A percentile compares a stretch with the other conserved stretches of the same genome.
These are phyloP conservation scores for Cupressus sempervirens DNA, from an alignment of 75 land plant species.

Conservation along the genomic window DNA sequence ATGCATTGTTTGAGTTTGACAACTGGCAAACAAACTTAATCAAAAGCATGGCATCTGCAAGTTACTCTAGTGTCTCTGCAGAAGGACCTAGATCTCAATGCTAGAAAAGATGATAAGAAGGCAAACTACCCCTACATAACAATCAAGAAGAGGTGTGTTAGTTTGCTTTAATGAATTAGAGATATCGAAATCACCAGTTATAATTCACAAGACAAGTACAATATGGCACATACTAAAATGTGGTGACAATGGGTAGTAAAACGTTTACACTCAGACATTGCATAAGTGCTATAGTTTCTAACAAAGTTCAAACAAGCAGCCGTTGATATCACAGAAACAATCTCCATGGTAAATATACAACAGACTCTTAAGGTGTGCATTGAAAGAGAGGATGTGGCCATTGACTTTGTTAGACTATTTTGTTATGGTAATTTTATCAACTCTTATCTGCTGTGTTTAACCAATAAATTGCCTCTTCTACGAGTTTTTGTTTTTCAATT, in stretches of 20 bases:
- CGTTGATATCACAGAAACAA: background rate
- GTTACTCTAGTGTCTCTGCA: slow-evolving; percentile 36
- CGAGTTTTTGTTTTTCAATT: background rate
- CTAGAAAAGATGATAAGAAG: slow-evolving; percentile 40
- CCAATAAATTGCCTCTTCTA: background rate
- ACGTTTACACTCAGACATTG: background rate
- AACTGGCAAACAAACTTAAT: slow-evolving; percentile 30
- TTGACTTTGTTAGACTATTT: background rate
- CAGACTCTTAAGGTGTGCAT: too few species aligned
- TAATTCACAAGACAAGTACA: slow-evolving; percentile 51
- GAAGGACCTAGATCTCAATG: slow-evolving; percentile 30
- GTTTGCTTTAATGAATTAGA: slow-evolving; percentile 48
- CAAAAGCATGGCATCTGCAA: slow-evolving; percentile 45
- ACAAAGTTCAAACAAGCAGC: background rate
- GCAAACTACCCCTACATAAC: slow-evolving; percentile 48
- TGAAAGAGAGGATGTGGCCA: too few species aligned
- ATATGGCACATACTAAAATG: slow-evolving; percentile 53
- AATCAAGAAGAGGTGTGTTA: slow-evolving; percentile 50
- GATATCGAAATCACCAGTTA: slow-evolving; percentile 19
- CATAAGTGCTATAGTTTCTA: background rate
- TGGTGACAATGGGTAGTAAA: slow-evolving; percentile 45
- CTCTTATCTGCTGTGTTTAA: background rate
- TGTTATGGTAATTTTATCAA: background rate
- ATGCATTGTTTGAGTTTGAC: slow-evolving; percentile 39
- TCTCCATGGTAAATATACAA: too few species aligned